A percentile compares a stretch with the other conserved stretches of the same genome.
Conservation (phyloP, 2,329 filamentous ascomycete species). For the Cladorrhinum sp. region DNA sequence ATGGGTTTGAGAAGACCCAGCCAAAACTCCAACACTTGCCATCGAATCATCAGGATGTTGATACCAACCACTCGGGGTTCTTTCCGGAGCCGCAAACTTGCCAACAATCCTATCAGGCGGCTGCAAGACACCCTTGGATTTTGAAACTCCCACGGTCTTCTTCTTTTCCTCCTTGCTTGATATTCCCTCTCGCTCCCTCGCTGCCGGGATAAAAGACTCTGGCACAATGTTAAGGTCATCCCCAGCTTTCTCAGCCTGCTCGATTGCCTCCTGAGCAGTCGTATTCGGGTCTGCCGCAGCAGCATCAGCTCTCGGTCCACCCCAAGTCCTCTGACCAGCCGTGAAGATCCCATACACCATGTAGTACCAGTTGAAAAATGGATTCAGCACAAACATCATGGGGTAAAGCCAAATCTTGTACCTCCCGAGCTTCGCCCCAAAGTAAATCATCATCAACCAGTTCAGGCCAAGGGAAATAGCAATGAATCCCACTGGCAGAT, state of each 20-base stretch:
- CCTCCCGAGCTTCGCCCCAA: constrained; percentile 78
- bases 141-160: constrained; percentile 39
- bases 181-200: constrained; percentile 38
- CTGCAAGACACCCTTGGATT: constrained; percentile 58
- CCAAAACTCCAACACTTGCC: constrained; percentile 47
- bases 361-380: constrained; percentile 97
- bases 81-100: constrained; percentile 70
- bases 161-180: constrained; percentile 29
- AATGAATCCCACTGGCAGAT: constrained; percentile 90
- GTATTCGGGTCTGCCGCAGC: constrained; percentile 72
- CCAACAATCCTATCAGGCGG: constrained; percentile 75
- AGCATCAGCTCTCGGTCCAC: constrained; percentile 86
- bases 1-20: constrained; percentile 19
- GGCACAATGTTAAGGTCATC: constrained; percentile 89
- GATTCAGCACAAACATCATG: constrained; percentile 91
- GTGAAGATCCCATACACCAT: constrained; percentile 98
- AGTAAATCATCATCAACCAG: constrained; percentile 95
- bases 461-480: constrained; percentile 89
- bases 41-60: constrained; percentile 65
- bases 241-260: constrained; percentile 71
- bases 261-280: constrained; percentile 78
- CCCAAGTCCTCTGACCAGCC: constrained; percentile 91
- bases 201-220: constrained; percentile 72
- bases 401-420: constrained; percentile 96
- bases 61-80: constrained; percentile 67